Percentiles rank a stretch among this genome's conserved stretches.
phyloP scores from a whole-genome alignment of 129 eudicot species.

The Glebionis coronaria region DNA sequence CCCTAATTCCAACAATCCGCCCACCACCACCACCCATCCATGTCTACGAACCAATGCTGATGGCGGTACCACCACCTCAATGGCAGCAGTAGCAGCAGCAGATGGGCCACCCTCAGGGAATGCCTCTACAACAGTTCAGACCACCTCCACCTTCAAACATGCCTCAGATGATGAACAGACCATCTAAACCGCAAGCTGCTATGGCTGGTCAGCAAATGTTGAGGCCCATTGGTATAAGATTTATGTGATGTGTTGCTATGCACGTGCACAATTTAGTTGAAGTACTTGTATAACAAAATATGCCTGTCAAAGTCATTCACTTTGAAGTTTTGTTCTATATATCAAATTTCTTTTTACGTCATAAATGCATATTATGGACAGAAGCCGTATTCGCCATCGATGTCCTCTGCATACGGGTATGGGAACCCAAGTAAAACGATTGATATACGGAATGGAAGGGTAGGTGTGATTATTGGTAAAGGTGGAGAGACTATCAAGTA shows the following conservation, averaged over 20 bases:
- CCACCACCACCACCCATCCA: slow-evolving; percentile 61
- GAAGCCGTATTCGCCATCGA: slow-evolving; percentile 38
- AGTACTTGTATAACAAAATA: not conserved
- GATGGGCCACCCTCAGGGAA: slow-evolving; percentile 55
- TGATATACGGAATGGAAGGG: too few relatives aligned
- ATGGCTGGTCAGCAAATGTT: slow-evolving; percentile 60
- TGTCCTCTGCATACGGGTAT: slow-evolving; percentile 49
- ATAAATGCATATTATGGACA: slow-evolving; percentile 49
- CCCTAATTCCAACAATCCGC: slow-evolving; percentile 51
- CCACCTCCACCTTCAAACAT: slow-evolving; percentile 67
- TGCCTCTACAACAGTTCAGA: slow-evolving; percentile 50
- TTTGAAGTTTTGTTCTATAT: too few relatives aligned
- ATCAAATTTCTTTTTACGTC: too few relatives aligned
- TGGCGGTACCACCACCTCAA: slow-evolving; percentile 53
- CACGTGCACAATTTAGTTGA: too few relatives aligned
- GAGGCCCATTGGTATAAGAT: too few relatives aligned
- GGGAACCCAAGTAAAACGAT: too few relatives aligned
- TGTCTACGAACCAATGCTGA: slow-evolving; percentile 59
- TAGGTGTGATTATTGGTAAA: too few relatives aligned
- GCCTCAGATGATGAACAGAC: slow-evolving; percentile 48
- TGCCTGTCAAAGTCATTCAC: too few relatives aligned
- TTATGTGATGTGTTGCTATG: too few relatives aligned
- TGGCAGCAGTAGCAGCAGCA: slow-evolving; percentile 99
- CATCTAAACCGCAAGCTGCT: slow-evolving; percentile 79
- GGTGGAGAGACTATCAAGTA: too few relatives aligned